These are phyloP conservation scores for Dimocarpus longan DNA, from an alignment of 345 rosid species.

Conservation along the genomic window DNA sequence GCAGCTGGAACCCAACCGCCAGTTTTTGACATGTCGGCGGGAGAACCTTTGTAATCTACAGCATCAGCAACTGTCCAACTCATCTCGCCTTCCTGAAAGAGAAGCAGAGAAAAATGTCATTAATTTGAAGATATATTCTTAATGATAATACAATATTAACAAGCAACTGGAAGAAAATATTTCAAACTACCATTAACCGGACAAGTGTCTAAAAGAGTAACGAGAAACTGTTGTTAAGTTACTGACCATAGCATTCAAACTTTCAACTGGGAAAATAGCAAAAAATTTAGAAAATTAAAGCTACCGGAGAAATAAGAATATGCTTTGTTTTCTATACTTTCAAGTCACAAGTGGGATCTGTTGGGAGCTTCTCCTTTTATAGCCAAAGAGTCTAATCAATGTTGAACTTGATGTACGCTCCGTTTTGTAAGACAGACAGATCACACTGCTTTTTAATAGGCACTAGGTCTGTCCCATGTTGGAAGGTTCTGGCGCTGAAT, in stretches of 20 bases:
- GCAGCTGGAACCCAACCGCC: slow-evolving; percentile 77
- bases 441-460: slow-evolving; percentile 24
- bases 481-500: slow-evolving; percentile 35
- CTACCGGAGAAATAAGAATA: neutral
- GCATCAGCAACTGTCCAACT: slow-evolving; percentile 58
- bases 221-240: neutral
- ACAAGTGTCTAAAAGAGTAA: neutral
- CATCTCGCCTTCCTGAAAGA: slow-evolving; percentile 50
- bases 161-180: neutral
- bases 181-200: neutral
- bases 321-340: slow-evolving; percentile 12
- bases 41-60: slow-evolving; percentile 52
- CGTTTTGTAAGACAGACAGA: slow-evolving; percentile 36
- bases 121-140: too few relatives aligned
- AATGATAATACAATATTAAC: neutral
- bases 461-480: slow-evolving; percentile 37
- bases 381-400: slow-evolving; percentile 25
- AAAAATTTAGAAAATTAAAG: slow-evolving; percentile 15
- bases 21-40: slow-evolving; percentile 64
- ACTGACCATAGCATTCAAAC: slow-evolving; percentile 32
- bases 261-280: slow-evolving; percentile 16
- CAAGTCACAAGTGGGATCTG: slow-evolving; percentile 12
- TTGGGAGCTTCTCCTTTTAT: slow-evolving; percentile 39
- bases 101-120: neutral
- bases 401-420: slow-evolving; percentile 27